phyloP scores from a whole-genome alignment of 176 grass and related monocot genomes.

The Alopecurus myosuroides region DNA sequence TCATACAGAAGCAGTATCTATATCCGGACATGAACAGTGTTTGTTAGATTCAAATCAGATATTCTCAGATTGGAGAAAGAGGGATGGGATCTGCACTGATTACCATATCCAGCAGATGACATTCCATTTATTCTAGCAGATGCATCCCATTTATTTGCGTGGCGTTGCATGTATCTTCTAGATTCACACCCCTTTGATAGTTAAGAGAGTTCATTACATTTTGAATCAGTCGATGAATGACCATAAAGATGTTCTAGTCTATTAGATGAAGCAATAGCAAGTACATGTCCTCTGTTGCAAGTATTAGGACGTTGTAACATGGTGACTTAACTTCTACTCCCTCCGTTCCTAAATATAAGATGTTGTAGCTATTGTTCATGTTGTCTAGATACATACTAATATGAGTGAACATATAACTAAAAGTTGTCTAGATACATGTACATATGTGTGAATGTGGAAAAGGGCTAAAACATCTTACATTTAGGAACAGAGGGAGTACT shows the following conservation, averaged over 20 bases:
- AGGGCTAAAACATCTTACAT: no score
- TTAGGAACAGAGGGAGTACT: no score
- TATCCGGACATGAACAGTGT: not conserved
- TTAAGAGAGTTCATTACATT: not conserved
- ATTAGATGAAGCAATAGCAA: not conserved
- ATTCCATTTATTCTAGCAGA: not conserved
- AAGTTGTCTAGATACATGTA: no score
- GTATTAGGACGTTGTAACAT: not conserved
- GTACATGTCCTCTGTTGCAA: not conserved
- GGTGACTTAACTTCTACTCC: not conserved
- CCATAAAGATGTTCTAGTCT: not conserved
- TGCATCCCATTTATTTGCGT: not conserved
- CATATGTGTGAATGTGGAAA: no score
- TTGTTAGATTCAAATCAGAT: not conserved
- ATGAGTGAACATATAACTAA: no score
- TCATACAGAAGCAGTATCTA: not conserved
- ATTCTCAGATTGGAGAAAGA: not conserved
- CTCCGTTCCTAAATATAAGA: no score
- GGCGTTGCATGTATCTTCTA: not conserved
- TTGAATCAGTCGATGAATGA: not conserved
- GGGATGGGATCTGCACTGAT: not conserved
- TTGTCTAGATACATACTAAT: no score
- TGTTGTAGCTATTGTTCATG: no score
- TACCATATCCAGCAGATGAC: not conserved
- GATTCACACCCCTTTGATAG: not conserved